Percentiles rank a stretch among this genome's conserved stretches.
phyloP scores from a whole-genome alignment of 306 rosid genomes.

The Vigna angularis region DNA sequence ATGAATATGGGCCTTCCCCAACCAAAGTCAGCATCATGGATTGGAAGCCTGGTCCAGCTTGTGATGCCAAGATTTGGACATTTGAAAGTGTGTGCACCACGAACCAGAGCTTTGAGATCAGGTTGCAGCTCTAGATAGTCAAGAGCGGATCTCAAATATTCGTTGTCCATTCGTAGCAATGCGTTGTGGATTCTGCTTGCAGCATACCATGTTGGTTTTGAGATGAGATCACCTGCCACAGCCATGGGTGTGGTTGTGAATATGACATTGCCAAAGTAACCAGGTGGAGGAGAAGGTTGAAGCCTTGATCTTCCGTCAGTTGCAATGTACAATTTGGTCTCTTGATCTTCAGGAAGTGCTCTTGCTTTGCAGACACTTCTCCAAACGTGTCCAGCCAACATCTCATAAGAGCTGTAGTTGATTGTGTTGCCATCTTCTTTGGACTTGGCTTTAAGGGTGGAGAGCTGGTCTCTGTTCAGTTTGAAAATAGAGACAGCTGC shows the following conservation, averaged over 20 bases:
- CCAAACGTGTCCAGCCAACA: constrained; percentile 92
- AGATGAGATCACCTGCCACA: constrained; percentile 66
- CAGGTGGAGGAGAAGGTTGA: constrained; percentile 80
- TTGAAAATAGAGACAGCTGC: constrained; percentile 67
- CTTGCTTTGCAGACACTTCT: constrained; percentile 72
- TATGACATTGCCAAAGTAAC: constrained; percentile 90
- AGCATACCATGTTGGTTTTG: constrained; percentile 85
- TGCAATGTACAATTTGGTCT: constrained; percentile 77
- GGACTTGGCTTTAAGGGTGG: constrained; percentile 66
- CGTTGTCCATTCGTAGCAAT: constrained; percentile 67
- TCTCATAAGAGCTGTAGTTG: constrained; percentile 80
- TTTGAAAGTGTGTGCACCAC: constrained; percentile 82
- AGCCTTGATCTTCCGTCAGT: constrained; percentile 88
- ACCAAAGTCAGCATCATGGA: constrained; percentile 94
- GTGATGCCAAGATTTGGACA: constrained; percentile 96
- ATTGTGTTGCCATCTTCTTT: constrained; percentile 70
- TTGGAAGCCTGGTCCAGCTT: constrained; percentile 91
- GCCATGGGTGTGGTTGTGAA: constrained; percentile 84
- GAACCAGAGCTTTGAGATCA: constrained; percentile 78
- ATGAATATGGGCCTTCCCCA: constrained; percentile 96
- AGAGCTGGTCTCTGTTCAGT: constrained; percentile 69
- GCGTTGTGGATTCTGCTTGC: constrained; percentile 80
- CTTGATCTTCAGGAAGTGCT: constrained; percentile 72
- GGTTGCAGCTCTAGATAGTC: constrained; percentile 89
- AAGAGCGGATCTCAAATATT: constrained; percentile 80